Evolutionary conservation across 2,329 filamentous ascomycete genomes (phyloP).

Genomic region (Colletotrichum zoysiae): DNA sequence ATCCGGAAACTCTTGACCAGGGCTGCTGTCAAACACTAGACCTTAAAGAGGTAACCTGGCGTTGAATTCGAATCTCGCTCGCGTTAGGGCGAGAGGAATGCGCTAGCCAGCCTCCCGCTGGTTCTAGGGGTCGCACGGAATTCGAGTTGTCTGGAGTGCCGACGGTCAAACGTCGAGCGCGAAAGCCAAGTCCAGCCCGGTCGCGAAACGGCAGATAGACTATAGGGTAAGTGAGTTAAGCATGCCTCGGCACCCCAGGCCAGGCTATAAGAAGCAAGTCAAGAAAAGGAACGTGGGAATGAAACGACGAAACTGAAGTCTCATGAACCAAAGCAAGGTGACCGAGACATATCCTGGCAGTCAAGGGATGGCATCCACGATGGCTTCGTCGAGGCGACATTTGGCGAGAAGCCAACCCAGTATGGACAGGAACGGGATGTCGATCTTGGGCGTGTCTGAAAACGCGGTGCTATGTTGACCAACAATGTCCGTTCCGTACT

Average conservation of each 20-base stretch:
- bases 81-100: conserved; percentile 9
- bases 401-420: conserved; percentile 9
- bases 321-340: neutral
- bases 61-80: conserved; percentile 13
- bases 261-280: conserved; percentile 16
- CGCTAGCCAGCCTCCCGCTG: conserved; percentile 14
- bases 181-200: conserved; percentile 17
- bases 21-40: conserved; percentile 16
- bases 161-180: conserved; percentile 36
- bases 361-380: conserved; percentile 16
- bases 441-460: conserved; percentile 17
- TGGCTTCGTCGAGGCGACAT: conserved; percentile 1
- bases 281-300: neutral
- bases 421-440: conserved; percentile 12
- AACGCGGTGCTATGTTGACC: conserved; percentile 2
- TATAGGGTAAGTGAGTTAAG: neutral
- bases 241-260: conserved; percentile 1
- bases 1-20: neutral
- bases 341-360: neutral
- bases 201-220: conserved; percentile 21
- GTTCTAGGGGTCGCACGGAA: neutral
- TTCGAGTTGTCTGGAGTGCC: conserved; percentile 12
- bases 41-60: conserved; percentile 3
- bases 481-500: conserved; percentile 11
- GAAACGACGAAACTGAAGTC: neutral